Evolutionary conservation across 345 rosid species (phyloP).

Genomic region (Lepidium africanum): DNA sequence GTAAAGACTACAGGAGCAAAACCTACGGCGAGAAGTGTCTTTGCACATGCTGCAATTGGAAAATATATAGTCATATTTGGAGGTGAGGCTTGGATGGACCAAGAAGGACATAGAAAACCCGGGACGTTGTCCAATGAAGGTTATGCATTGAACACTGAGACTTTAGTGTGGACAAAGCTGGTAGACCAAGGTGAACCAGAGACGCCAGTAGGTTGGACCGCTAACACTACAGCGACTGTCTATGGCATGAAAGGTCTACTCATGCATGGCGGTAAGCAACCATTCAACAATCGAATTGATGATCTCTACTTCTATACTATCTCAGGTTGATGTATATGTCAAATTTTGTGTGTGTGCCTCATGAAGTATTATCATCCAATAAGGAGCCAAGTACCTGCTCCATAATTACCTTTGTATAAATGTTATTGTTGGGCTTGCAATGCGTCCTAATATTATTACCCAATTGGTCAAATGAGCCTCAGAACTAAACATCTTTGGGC

Average conservation of each 20-base stretch:
- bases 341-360: neutral
- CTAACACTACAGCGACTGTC: neutral
- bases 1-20: no score
- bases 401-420: no score
- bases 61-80: neutral
- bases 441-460: no score
- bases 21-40: no score
- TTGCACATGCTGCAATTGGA: no score
- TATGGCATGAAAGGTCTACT: conserved; percentile 12
- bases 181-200: neutral
- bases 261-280: conserved; percentile 12
- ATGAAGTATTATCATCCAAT: neutral
- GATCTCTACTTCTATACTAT: conserved; percentile 5
- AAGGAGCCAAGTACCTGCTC: no score
- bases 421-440: no score
- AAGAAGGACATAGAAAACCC: neutral
- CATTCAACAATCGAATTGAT: neutral
- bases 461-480: no score
- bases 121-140: conserved; percentile 2
- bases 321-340: neutral
- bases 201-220: neutral
- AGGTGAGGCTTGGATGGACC: neutral
- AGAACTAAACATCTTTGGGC: no score
- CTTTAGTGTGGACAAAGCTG: neutral
- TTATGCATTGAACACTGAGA: neutral